Conservation (phyloP, 495 filamentous ascomycete species). For the Collariella sp. region DNA sequence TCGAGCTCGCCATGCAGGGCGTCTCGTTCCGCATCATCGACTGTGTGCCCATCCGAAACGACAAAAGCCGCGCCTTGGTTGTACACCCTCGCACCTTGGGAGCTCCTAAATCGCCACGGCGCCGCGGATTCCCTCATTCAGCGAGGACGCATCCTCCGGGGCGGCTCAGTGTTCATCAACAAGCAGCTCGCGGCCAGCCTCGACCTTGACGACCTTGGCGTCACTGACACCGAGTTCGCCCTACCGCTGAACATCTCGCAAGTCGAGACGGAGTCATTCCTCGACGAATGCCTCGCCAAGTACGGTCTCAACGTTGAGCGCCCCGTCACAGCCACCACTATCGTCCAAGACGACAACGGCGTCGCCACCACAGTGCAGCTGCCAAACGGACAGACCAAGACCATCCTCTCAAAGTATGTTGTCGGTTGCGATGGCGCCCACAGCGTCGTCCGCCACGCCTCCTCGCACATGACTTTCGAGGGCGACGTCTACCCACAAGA, state of each 20-base stretch:
- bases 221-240: conserved; percentile 29
- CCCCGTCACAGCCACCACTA: conserved; percentile 24
- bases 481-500: conserved; percentile 34
- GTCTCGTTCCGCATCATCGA: conserved; percentile 39
- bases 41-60: conserved; percentile 26
- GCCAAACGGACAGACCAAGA: conserved; percentile 15
- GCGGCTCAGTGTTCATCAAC: conserved; percentile 28
- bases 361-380: conserved; percentile 26
- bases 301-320: conserved; percentile 32
- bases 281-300: conserved; percentile 29
- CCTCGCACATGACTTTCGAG: conserved; percentile 34
- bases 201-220: conserved; percentile 22
- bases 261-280: conserved; percentile 32
- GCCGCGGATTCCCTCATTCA: conserved; percentile 24
- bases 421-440: conserved; percentile 43
- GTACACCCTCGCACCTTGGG: conserved; percentile 38
- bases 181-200: conserved; percentile 17
- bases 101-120: conserved; percentile 40
- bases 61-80: conserved; percentile 37
- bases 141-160: conserved; percentile 23
- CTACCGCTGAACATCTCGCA: conserved; percentile 36
- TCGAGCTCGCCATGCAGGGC: conserved; percentile 29
- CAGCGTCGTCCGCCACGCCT: conserved; percentile 32
- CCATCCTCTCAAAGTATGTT: conserved; percentile 32
- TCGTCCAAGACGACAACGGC: conserved; percentile 28